These are phyloP conservation scores for Neurospora sp. DNA, from an alignment of 2,329 filamentous ascomycete species.

Conservation along the genomic window DNA sequence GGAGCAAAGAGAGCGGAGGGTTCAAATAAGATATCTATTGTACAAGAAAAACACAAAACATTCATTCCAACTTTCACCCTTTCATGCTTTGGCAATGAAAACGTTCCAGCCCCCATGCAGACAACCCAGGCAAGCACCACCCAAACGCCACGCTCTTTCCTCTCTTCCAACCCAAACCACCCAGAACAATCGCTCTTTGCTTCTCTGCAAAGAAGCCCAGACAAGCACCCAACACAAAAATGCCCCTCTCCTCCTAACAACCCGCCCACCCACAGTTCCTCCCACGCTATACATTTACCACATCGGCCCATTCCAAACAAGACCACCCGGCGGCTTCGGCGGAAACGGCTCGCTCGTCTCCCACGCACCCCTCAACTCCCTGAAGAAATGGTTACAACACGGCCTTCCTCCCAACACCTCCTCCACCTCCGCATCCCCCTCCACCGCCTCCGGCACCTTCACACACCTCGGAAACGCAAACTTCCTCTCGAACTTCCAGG, in stretches of 20 bases:
- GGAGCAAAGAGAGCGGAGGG: background rate
- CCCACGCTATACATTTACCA: background rate
- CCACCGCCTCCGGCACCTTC: background rate
- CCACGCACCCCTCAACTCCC: background rate
- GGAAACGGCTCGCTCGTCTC: background rate
- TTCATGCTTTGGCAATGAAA: background rate
- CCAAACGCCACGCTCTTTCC: background rate
- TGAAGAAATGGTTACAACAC: background rate
- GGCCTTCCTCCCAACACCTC: background rate
- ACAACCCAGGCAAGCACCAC: background rate
- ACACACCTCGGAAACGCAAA: background rate
- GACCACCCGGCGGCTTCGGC: background rate
- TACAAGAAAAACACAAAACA: background rate
- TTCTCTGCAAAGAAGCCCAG: background rate
- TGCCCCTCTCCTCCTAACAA: background rate
- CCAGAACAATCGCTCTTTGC: background rate
- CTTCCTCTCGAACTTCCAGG: background rate
- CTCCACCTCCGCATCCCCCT: background rate
- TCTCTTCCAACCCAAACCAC: background rate
- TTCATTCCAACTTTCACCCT: background rate
- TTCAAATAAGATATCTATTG: background rate
- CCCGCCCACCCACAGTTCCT: background rate
- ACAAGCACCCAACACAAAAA: background rate
- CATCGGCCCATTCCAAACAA: background rate
- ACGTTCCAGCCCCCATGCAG: background rate